Conservation (phyloP, 139 green algal species). For the Chlorella sp. region DNA sequence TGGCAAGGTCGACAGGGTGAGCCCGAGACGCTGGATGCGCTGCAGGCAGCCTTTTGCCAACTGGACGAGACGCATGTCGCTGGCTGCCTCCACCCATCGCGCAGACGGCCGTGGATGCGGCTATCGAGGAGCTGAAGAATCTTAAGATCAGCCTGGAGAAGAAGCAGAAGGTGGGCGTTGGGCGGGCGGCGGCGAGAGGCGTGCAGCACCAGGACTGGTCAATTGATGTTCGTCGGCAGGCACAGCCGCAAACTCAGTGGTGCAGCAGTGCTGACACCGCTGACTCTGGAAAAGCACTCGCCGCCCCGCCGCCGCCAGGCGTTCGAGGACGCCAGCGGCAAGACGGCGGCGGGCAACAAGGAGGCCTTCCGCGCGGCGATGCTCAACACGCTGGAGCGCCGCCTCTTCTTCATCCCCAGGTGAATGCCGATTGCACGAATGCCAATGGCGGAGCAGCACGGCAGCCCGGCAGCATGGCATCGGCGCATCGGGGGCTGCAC, state of each 20-base stretch:
- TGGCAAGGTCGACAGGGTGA: slow-evolving; percentile 74
- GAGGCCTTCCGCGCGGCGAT: slow-evolving; percentile 81
- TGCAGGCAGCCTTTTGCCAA: not conserved
- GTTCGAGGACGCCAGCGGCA: slow-evolving; percentile 64
- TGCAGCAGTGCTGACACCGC: no score
- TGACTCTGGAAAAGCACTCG: not conserved
- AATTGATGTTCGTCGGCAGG: no score
- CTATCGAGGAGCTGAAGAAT: slow-evolving; percentile 85
- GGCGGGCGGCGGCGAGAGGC: not conserved
- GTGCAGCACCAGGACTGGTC: no score
- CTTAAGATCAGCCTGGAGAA: slow-evolving; percentile 81
- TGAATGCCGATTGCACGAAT: no score
- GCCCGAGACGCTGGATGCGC: not conserved
- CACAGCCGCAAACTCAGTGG: no score
- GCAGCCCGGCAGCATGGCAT: no score
- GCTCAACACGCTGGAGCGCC: slow-evolving; percentile 80
- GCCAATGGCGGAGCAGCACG: no score
- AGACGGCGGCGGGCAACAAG: slow-evolving; percentile 66
- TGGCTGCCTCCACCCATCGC: not conserved
- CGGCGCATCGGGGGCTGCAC: no score
- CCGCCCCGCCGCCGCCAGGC: slow-evolving; percentile 43
- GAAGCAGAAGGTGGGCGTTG: slow-evolving; percentile 61
- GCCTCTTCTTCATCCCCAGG: slow-evolving; percentile 97
- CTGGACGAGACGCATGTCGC: not conserved
- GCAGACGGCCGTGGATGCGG: slow-evolving; percentile 79